These are phyloP conservation scores for Phyllosticta citrichinensis DNA, from an alignment of 2,329 filamentous ascomycete genomes.

Conservation along the genomic window DNA sequence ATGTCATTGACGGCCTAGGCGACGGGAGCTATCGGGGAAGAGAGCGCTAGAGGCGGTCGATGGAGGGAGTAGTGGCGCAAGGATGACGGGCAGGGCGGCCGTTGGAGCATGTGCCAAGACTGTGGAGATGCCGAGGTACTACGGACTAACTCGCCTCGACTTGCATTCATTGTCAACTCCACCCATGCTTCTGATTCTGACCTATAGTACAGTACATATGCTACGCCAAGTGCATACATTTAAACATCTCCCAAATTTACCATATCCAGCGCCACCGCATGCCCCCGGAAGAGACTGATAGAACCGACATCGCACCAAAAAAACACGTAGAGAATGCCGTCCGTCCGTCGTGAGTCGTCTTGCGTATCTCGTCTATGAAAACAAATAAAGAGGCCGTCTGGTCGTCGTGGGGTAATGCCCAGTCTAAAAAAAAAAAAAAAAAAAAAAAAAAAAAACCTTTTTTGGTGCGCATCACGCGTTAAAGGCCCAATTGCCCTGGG, in stretches of 20 bases:
- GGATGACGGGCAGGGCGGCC: neutral
- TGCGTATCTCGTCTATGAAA: neutral
- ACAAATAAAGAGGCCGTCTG: neutral
- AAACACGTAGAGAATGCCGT: neutral
- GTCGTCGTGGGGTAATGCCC: neutral
- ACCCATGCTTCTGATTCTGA: too few species aligned
- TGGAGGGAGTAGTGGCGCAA: neutral
- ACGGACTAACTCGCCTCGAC: neutral
- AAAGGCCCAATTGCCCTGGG: slow-evolving; percentile 2
- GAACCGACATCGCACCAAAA: neutral
- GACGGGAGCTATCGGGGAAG: neutral
- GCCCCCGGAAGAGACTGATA: neutral
- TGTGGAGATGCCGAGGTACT: neutral
- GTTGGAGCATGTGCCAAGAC: neutral
- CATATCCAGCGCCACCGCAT: neutral
- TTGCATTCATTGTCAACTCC: neutral
- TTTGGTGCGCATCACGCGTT: neutral
- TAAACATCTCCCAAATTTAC: too few species aligned
- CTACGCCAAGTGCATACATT: too few species aligned
- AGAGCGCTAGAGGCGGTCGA: neutral
- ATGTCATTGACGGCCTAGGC: neutral
- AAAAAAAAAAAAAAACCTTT: neutral
- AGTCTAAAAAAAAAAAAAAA: neutral
- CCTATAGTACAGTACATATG: too few species aligned
- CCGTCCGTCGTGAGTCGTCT: neutral